Percentiles rank a stretch among this genome's conserved stretches.
These are phyloP conservation scores for Trichoderma erinaceum DNA, from an alignment of 495 filamentous ascomycete species.

Conservation along the genomic window DNA sequence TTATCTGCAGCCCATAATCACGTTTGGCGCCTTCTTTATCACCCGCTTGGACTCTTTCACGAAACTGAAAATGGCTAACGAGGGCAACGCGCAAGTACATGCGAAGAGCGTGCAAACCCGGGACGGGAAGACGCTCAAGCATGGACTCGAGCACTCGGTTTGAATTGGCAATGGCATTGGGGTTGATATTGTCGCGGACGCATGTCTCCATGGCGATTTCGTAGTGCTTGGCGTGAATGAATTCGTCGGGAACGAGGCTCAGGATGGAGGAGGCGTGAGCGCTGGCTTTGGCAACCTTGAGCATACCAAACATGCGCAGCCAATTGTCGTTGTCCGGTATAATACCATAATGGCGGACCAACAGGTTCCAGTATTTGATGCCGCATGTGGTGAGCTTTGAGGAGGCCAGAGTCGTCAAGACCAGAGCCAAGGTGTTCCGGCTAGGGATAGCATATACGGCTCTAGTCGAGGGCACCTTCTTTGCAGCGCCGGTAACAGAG, in stretches of 20 bases:
- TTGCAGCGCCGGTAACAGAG: slow-evolving; percentile 1
- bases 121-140: slow-evolving; percentile 32
- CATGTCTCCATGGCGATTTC: slow-evolving; percentile 65
- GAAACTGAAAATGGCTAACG: slow-evolving; percentile 25
- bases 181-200: slow-evolving; percentile 63
- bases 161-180: slow-evolving; percentile 50
- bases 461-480: slow-evolving; percentile 7
- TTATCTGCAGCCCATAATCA: slow-evolving; percentile 31
- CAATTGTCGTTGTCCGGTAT: slow-evolving; percentile 65
- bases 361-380: slow-evolving; percentile 63
- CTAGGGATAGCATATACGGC: slow-evolving; percentile 45
- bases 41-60: slow-evolving; percentile 15
- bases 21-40: slow-evolving; percentile 20
- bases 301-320: slow-evolving; percentile 57
- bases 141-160: slow-evolving; percentile 54
- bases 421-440: slow-evolving; percentile 63
- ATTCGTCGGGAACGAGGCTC: slow-evolving; percentile 37
- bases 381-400: slow-evolving; percentile 46
- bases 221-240: slow-evolving; percentile 50
- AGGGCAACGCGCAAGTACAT: slow-evolving; percentile 36
- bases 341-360: slow-evolving; percentile 52
- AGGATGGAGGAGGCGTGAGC: slow-evolving; percentile 48
- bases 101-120: slow-evolving; percentile 39
- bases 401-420: slow-evolving; percentile 55
- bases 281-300: slow-evolving; percentile 58